Evolutionary conservation across 331 rosid genomes (phyloP).

Genomic region (Ulmus americana): DNA sequence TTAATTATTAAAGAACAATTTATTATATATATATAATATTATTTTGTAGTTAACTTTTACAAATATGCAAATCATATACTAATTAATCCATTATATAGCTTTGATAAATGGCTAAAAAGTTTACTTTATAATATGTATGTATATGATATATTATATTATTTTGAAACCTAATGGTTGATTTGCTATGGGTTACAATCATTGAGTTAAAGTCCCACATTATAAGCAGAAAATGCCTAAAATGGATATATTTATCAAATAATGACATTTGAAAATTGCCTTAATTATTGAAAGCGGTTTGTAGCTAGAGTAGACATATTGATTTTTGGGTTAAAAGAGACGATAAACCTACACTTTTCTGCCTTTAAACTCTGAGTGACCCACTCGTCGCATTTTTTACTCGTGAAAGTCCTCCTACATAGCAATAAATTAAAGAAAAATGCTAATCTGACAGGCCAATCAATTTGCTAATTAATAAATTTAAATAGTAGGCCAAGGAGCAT

Average conservation of each 20-base stretch:
- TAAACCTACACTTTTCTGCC: background rate
- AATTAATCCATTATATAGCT: background rate
- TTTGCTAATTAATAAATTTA: background rate
- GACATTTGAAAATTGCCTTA: background rate
- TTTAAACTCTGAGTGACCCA: too few species aligned
- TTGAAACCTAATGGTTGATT: background rate
- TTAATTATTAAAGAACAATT: too few species aligned
- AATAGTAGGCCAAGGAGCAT: too few species aligned
- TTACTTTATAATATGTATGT: background rate
- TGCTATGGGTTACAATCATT: background rate
- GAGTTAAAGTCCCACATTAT: background rate
- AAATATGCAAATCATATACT: background rate
- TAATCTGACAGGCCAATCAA: background rate
- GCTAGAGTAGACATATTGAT: background rate
- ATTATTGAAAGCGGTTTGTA: too few species aligned
- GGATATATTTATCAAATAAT: background rate
- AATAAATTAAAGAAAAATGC: background rate
- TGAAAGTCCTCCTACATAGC: background rate
- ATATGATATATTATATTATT: background rate
- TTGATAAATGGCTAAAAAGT: background rate
- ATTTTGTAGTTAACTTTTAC: background rate
- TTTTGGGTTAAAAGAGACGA: background rate
- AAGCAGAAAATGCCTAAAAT: background rate
- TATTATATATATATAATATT: too few species aligned
- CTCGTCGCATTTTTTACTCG: background rate